Percentiles rank a stretch among this genome's conserved stretches.
phyloP scores from a whole-genome alignment of 495 filamentous ascomycete genomes.

The Neurospora pannonica region DNA sequence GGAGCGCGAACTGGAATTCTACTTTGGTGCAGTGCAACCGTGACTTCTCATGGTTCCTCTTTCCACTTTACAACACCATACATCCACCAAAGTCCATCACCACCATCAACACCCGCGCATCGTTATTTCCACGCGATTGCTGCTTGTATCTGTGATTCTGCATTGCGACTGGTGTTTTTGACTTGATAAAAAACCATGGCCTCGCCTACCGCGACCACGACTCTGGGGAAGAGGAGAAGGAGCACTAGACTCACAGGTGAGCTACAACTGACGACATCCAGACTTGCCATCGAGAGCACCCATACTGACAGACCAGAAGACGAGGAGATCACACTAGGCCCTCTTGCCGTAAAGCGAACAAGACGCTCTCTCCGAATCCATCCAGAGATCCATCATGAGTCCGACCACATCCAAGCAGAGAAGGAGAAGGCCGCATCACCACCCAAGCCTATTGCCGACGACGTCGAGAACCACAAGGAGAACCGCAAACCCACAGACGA shows the following conservation, averaged over 20 bases:
- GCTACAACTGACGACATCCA: slow-evolving; percentile 11
- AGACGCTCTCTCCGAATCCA: slow-evolving; percentile 33
- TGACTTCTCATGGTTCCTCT: slow-evolving; percentile 1
- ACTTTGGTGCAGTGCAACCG: not conserved
- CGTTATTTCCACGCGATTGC: slow-evolving; percentile 12
- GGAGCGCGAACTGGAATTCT: slow-evolving; percentile 2
- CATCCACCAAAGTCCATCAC: not conserved
- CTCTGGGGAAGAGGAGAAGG: slow-evolving; percentile 67
- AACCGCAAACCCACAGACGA: not conserved
- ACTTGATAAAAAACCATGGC: slow-evolving; percentile 35
- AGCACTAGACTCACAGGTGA: slow-evolving; percentile 49
- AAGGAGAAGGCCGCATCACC: slow-evolving; percentile 46
- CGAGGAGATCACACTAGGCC: slow-evolving; percentile 14
- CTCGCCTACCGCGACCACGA: slow-evolving; percentile 33
- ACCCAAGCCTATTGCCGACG: slow-evolving; percentile 2
- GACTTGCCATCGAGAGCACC: slow-evolving; percentile 12
- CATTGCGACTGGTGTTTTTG: slow-evolving; percentile 13
- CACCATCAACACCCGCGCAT: slow-evolving; percentile 16
- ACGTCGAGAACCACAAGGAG: not conserved
- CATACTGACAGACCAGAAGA: slow-evolving; percentile 24
- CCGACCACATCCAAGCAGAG: slow-evolving; percentile 1
- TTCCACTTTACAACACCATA: slow-evolving; percentile 3
- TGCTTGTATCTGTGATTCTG: not conserved
- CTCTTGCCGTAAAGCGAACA: slow-evolving; percentile 49
- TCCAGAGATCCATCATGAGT: not conserved